Base-by-base conservation (phyloP, 441 rosid genomes). In the Corymbia citriodora region DNA sequence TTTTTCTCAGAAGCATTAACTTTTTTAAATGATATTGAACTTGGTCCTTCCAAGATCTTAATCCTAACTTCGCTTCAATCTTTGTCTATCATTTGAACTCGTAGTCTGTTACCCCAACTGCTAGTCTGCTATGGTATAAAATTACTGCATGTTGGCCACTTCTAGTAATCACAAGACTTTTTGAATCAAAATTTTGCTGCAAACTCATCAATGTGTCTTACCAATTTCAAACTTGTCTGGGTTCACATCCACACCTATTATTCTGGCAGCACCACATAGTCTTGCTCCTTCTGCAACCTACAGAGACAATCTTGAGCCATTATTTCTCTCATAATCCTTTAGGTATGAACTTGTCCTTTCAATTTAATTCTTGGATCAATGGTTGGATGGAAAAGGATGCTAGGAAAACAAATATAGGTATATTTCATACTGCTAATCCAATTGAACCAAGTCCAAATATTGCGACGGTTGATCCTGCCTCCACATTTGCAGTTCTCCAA, bases 231-330 rank as follows among this genome's bases (percentile, higher is more conserved):
- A 96, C 91, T 96, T 98, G 33, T 91, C 93, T n/a, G 94, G 94
- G 91, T 96, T 97, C 87, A 93, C 70, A 92, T 98, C 98, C 21
- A 97, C 92, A 33, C 97, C 99, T 90, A 96, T 95, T 81, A 98
- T 96, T 92, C 94, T 95, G 55, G 93, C 87, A 88, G 99, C 99
- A 91, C 98, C 96, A 89, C 98, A 93, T 16, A 95, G 90, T 93
- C 96, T 94, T 12, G 98, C 95, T 90, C 98, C 99, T 90, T 97
- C 97, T 6, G 97, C 97, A 93, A 96, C 99, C 99, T 96, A 55
- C 14, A 88, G 33, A 86, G 92, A 19, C 65, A 91, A 88, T 85
- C 88, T 29, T 10, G 70, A 89, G 93, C 52, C 52, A 31, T 63
- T 53, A 49, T 33, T 63, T 74, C 50, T 79, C 31, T 14, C 55